A percentile compares a stretch with the other conserved stretches of the same genome.
Conservation (phyloP, 805 yeast genomes). For the Cyberlindnera amylophila region DNA sequence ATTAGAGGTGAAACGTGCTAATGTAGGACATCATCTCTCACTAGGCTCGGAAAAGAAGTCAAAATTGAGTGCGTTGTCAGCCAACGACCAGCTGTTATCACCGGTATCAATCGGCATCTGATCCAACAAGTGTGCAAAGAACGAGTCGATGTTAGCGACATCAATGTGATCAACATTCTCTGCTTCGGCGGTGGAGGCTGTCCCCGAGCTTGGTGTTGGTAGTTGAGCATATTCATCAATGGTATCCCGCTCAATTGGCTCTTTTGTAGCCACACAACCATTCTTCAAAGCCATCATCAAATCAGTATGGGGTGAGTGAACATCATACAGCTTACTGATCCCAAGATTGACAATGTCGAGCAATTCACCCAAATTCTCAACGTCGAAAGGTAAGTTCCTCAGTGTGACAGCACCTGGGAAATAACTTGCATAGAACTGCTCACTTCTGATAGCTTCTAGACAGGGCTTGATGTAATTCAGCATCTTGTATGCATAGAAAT, state of each 20-base stretch:
- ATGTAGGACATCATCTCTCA: not conserved
- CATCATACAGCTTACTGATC: not conserved
- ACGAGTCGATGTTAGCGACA: too few relatives aligned
- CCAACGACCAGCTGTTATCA: not conserved
- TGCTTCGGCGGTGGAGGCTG: too few relatives aligned
- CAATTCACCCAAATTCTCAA: not conserved
- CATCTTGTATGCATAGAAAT: slow-evolving; percentile 13
- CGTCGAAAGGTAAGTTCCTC: slow-evolving; percentile 3
- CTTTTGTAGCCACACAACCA: too few relatives aligned
- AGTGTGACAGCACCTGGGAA: slow-evolving; percentile 10
- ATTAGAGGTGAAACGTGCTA: not conserved
- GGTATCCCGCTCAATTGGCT: too few relatives aligned
- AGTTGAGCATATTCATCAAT: too few relatives aligned
- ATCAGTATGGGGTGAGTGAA: not conserved
- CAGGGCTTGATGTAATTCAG: slow-evolving; percentile 2
- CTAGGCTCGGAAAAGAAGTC: not conserved
- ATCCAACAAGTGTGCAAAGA: not conserved
- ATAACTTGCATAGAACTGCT: slow-evolving; percentile 7
- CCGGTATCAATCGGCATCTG: not conserved
- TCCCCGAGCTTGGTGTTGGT: too few relatives aligned
- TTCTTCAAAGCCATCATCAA: not conserved
- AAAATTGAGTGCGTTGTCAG: not conserved
- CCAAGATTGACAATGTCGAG: slow-evolving; percentile 2
- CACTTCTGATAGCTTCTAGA: slow-evolving; percentile 2
- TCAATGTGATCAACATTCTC: too few relatives aligned